phyloP scores from a whole-genome alignment of 2,329 filamentous ascomycete species.

The Fusarium irregulare region DNA sequence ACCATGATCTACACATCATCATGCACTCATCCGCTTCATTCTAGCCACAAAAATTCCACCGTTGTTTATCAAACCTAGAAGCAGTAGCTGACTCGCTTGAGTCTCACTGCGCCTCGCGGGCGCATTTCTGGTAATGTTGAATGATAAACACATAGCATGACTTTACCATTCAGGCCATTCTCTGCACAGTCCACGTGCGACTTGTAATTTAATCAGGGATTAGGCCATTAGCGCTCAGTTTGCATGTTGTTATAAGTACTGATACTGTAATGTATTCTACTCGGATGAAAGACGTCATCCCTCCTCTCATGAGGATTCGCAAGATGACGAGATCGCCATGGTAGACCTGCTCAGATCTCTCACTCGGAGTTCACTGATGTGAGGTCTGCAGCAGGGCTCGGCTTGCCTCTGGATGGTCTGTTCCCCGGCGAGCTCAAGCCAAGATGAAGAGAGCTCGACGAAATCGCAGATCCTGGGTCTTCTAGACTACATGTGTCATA shows the following conservation, averaged over 20 bases:
- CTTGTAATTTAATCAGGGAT: constrained; percentile 18
- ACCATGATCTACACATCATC: constrained; percentile 32
- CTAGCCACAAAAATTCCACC: constrained; percentile 27
- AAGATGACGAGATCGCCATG: constrained; percentile 44
- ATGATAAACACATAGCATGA: constrained; percentile 14
- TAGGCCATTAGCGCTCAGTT: constrained; percentile 29
- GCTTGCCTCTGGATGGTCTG: constrained; percentile 48
- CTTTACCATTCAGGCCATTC: constrained; percentile 5
- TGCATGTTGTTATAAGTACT: constrained; percentile 26
- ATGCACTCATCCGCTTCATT: constrained; percentile 23
- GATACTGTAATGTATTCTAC: constrained; percentile 46
- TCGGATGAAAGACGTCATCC: constrained; percentile 43
- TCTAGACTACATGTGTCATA: constrained; percentile 39
- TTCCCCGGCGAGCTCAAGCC: constrained; percentile 39
- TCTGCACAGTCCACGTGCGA: constrained; percentile 11
- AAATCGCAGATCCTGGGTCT: constrained; percentile 42
- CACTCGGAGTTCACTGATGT: constrained; percentile 32
- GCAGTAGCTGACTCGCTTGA: constrained; percentile 15
- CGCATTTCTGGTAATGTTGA: constrained; percentile 13
- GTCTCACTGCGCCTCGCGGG: constrained; percentile 28
- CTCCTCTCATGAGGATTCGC: constrained; percentile 41
- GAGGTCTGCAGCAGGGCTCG: constrained; percentile 46
- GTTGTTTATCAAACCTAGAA: constrained; percentile 14
- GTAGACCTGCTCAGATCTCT: constrained; percentile 44
- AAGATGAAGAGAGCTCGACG: constrained; percentile 34